phyloP scores from a whole-genome alignment of 345 rosid genomes.

The Populus tremula region DNA sequence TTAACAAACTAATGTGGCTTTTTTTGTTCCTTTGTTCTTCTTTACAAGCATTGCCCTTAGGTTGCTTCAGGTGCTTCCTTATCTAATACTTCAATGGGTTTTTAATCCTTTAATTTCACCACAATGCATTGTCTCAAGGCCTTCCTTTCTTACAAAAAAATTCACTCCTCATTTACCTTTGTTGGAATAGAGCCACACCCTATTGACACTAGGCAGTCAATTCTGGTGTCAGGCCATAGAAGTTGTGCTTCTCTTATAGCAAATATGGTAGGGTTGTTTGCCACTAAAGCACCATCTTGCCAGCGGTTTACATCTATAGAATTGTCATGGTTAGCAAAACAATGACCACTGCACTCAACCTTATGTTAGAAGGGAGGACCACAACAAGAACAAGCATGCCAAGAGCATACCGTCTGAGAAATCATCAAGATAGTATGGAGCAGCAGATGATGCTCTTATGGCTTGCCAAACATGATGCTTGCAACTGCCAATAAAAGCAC shows the following conservation, averaged over 20 bases:
- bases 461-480: conserved; percentile 97
- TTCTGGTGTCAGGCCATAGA: conserved; percentile 95
- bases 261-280: conserved; percentile 91
- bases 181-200: conserved; percentile 98
- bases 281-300: conserved; percentile 99
- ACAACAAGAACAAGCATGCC: background rate
- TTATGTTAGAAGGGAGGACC: background rate
- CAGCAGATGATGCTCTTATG: conserved; percentile 99
- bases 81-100: too few relatives aligned
- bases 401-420: conserved; percentile 70
- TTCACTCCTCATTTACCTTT: conserved; percentile 37
- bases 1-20: too few relatives aligned
- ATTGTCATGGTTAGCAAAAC: conserved; percentile 6
- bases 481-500: conserved; percentile 96
- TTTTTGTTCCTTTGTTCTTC: too few relatives aligned
- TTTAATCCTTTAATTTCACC: too few relatives aligned
- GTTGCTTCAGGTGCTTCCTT: too few relatives aligned
- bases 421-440: conserved; percentile 99
- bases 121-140: too few relatives aligned
- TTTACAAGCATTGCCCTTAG: too few relatives aligned
- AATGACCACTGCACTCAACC: background rate
- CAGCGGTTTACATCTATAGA: conserved; percentile 70
- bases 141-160: too few relatives aligned
- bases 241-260: conserved; percentile 98
- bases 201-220: conserved; percentile 89